Evolutionary conservation across 116 monocot genomes (phyloP), one percentile per base, ranked within the genome.

Genomic region (Phalaenopsis hybrid): DNA sequence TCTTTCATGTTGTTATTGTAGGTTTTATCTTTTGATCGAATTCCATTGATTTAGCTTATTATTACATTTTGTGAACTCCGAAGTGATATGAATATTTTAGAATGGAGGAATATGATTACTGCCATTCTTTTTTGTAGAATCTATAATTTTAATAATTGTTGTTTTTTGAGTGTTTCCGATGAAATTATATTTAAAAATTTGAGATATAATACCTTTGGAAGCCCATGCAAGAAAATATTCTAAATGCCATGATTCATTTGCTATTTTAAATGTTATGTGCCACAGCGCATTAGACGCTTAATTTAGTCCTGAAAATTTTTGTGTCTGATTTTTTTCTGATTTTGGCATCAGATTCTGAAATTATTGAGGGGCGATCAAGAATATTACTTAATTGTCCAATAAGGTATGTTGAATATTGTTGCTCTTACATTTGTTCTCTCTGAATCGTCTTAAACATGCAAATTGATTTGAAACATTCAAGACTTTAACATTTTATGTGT

Each of bases 341-440:
- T 44, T 67, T 67, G 13, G 48, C 83, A 68, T 50, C 79, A 98
- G 98, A 95, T 89, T 86, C 89, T 69, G 98, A 98, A 46, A 46
- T 98, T 80, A 88, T 93, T 70, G 95, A 89, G 84, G 98, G 93
- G 4, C 86, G 92, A 78, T 95, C 93, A 78, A 93, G 88, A 87
- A 90, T 98, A 84, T 84, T 90, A 61, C 81, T 95, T 41, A 92
- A 81, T 82, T 98, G 98, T 80, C 93, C 93, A 23, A 88, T 98
- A 90, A 94, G 97, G 97, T 97, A 88, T 61, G 79, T 46, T 52
- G 43, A 17, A 1, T 51, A 49, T 51, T 51, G n/a, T 21, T 12
- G n/a, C 63, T 21, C 8, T 63, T 23, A 8, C 51, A 25, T 77
- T 51, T 77, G 1, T 77, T 17, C 25, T 50, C 52, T 1, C 77